Evolutionary conservation across 495 filamentous ascomycete genomes (phyloP), one percentile per base, ranked within the genome.

Genomic region (Echria macrotheca): DNA sequence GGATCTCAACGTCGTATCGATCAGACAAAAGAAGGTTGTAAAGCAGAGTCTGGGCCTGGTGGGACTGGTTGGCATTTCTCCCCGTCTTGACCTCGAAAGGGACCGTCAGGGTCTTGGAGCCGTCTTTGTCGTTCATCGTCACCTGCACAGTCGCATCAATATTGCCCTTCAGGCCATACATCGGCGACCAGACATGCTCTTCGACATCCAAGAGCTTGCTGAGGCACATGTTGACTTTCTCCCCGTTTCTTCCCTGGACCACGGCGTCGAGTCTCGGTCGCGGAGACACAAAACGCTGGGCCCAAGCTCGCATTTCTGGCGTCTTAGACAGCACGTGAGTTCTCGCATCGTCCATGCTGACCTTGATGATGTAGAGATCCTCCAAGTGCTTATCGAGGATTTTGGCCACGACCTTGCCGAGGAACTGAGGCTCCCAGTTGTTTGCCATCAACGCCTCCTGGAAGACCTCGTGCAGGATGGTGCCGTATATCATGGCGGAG

Each of bases 111-210:
- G 76, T 87, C 55, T 79, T 84, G 25, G 54, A 80, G 56, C 39
- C 67, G 64, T 19, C 71, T 58, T 49, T 78, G 11, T 95, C 88
- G 33, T 81, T 65, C 70, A 94, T 85, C 4, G 78, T 79, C n/a
- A 91, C 82, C 68, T 97, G 87, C 10, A 98, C 85, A 4, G 93
- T 97, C n/a, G 93, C 93, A 69, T 98, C 93, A 47, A 98, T 89
- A 62, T 96, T 97, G 24, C 93, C 93, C 69, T 98, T 97, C 5
- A 98, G 74, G 0, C 93, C 93, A 60, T 91, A 97, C 82, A 87
- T 89, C 5, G 93, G 93, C 12, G 93, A 96, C 93, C 91, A 96
- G 29, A 96, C 78, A 58, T 96, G 91, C 65, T 98, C 93, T 65
- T 98, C 93, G 17, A 97, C 88, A 59, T 96, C 93, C 33, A 98